phyloP scores from a whole-genome alignment of 495 filamentous ascomycete genomes.

The Zalerion maritima region DNA sequence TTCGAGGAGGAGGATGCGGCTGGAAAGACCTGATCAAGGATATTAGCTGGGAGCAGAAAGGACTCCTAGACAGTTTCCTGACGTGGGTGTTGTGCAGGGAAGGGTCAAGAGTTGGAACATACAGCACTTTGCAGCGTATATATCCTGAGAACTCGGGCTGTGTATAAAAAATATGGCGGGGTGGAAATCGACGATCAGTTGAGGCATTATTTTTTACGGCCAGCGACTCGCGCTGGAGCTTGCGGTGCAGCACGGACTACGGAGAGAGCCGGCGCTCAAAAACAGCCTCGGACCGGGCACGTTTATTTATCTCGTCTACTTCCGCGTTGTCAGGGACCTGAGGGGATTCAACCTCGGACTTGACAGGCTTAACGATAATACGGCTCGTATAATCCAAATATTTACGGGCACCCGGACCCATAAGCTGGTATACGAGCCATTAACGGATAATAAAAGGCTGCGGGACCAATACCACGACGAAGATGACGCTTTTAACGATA shows the following conservation, averaged over 20 bases:
- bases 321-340: background rate
- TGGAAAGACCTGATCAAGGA: constrained; percentile 4
- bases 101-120: constrained; percentile 5
- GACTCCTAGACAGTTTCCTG: constrained; percentile 1
- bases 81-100: constrained; percentile 3
- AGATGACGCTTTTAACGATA: constrained; percentile 1
- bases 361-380: constrained; percentile 1
- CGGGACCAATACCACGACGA: constrained; percentile 1
- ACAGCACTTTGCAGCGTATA: constrained; percentile 1
- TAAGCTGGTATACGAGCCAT: constrained; percentile 1
- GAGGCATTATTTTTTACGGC: too few relatives aligned
- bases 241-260: constrained; percentile 1
- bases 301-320: constrained; percentile 3
- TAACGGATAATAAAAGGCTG: background rate
- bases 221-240: background rate
- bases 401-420: constrained; percentile 1
- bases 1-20: too few relatives aligned
- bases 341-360: constrained; percentile 3
- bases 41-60: constrained; percentile 3
- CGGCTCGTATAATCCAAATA: background rate
- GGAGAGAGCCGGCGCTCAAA: constrained; percentile 2
- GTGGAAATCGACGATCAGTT: too few relatives aligned
- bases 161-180: constrained; percentile 2
- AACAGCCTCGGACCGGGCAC: constrained; percentile 1
- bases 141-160: constrained; percentile 1